Conservation (phyloP, 2,329 filamentous ascomycete genomes). For the Anthostomella pinea region DNA sequence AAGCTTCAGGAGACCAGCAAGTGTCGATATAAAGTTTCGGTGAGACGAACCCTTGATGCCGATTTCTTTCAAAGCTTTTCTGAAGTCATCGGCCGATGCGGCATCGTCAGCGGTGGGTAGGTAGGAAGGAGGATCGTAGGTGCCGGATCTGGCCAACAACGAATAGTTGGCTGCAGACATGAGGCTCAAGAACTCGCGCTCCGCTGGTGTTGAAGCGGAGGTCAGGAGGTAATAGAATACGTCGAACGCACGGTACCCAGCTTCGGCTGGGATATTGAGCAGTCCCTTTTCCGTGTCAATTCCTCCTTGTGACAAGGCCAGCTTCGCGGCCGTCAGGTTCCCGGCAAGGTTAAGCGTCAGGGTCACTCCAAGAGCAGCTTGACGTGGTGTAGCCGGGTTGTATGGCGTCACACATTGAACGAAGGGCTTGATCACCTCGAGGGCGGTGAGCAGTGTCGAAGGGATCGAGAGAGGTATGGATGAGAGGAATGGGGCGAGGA, state of each 20-base stretch:
- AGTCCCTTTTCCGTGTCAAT: conserved; percentile 82
- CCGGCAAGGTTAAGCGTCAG: conserved; percentile 80
- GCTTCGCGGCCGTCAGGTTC: conserved; percentile 68
- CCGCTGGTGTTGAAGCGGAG: conserved; percentile 82
- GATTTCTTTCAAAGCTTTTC: conserved; percentile 80
- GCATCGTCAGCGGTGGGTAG: conserved; percentile 90
- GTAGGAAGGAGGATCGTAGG: conserved; percentile 82
- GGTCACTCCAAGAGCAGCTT: conserved; percentile 76
- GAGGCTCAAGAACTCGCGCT: conserved; percentile 83
- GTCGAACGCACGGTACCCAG: conserved; percentile 89
- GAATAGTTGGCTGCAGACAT: conserved; percentile 74
- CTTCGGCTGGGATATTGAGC: conserved; percentile 72
- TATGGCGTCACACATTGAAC: conserved; percentile 81
- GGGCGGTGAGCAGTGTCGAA: conserved; percentile 68
- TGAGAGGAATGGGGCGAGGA: conserved; percentile 77
- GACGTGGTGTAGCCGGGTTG: conserved; percentile 79
- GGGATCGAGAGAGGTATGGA: conserved; percentile 80
- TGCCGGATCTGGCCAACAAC: conserved; percentile 77
- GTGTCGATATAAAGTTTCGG: conserved; percentile 77
- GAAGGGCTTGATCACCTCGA: conserved; percentile 83
- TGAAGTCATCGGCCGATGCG: conserved; percentile 90
- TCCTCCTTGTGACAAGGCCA: conserved; percentile 81
- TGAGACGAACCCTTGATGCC: conserved; percentile 87
- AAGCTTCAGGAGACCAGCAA: conserved; percentile 85
- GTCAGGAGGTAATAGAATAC: conserved; percentile 97